Percentiles rank a stretch among this genome's conserved stretches.
phyloP scores from a whole-genome alignment of 108 stramenopile species.

The Cyclostephanos tholiformis region DNA sequence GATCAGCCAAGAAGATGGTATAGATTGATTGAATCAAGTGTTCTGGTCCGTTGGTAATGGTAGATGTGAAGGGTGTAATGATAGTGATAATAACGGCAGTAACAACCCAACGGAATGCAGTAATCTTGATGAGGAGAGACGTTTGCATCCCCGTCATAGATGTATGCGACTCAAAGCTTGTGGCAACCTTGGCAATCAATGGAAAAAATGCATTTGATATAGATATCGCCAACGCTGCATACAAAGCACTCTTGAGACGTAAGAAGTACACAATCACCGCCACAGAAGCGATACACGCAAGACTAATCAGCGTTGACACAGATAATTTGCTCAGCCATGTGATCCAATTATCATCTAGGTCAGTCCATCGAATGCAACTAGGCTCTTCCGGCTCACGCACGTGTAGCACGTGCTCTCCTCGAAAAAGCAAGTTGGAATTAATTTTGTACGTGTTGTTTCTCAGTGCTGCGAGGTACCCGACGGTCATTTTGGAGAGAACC shows the following conservation, averaged over 20 bases:
- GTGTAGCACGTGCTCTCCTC: conserved; percentile 58
- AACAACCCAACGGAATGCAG: conserved; percentile 75
- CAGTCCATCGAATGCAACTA: conserved; percentile 78
- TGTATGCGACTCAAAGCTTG: conserved; percentile 70
- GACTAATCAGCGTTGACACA: conserved; percentile 62
- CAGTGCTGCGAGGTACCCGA: conserved; percentile 58
- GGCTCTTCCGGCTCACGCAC: conserved; percentile 85
- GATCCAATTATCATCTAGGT: conserved; percentile 60
- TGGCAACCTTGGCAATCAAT: conserved; percentile 70
- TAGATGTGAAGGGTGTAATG: conserved; percentile 80
- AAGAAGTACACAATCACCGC: conserved; percentile 50
- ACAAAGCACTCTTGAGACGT: conserved; percentile 25
- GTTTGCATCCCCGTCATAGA: conserved; percentile 69
- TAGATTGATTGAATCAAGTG: conserved; percentile 41
- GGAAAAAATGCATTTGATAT: conserved; percentile 78
- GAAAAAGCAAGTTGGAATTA: conserved; percentile 52
- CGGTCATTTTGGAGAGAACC: conserved; percentile 65
- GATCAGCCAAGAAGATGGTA: conserved; percentile 75
- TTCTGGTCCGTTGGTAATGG: conserved; percentile 33
- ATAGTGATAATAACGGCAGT: conserved; percentile 82
- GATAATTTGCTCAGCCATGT: conserved; percentile 51
- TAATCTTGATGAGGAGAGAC: conserved; percentile 80
- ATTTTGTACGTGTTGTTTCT: conserved; percentile 41
- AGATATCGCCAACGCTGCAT: conserved; percentile 69
- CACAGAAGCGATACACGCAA: conserved; percentile 53